Conservation (phyloP, 2,329 filamentous ascomycete genomes). For the Nemania abortiva region DNA sequence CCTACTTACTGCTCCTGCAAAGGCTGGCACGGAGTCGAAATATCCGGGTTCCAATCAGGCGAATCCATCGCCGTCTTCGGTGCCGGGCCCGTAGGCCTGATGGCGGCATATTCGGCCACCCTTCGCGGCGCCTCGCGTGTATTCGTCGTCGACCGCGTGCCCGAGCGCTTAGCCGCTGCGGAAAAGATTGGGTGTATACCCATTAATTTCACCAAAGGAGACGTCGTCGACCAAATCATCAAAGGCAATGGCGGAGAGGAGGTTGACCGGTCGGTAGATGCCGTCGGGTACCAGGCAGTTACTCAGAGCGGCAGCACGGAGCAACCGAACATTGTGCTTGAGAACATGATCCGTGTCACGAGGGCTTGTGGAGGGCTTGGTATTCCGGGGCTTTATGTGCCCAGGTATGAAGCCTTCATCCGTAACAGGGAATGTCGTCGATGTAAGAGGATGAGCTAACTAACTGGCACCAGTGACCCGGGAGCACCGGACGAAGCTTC, state of each 20-base stretch:
- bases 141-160: slow-evolving; percentile 51
- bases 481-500: slow-evolving; percentile 20
- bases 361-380: slow-evolving; percentile 26
- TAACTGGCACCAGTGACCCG: slow-evolving; percentile 13
- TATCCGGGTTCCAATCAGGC: slow-evolving; percentile 24
- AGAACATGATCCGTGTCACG: slow-evolving; percentile 22
- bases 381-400: slow-evolving; percentile 24
- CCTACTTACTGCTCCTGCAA: neutral
- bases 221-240: slow-evolving; percentile 51
- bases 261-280: slow-evolving; percentile 45
- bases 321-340: slow-evolving; percentile 19
- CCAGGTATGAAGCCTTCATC: slow-evolving; percentile 3
- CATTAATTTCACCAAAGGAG: slow-evolving; percentile 49
- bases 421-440: no score
- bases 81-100: slow-evolving; percentile 53
- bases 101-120: slow-evolving; percentile 51
- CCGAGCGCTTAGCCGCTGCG: slow-evolving; percentile 45
- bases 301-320: slow-evolving; percentile 16
- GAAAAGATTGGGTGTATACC: slow-evolving; percentile 51
- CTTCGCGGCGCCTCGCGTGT: slow-evolving; percentile 51
- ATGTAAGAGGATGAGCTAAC: slow-evolving; percentile 4
- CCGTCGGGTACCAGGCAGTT: slow-evolving; percentile 43
- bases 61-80: slow-evolving; percentile 51
- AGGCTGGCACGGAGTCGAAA: slow-evolving; percentile 26
- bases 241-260: slow-evolving; percentile 38